A percentile compares a stretch with the other conserved stretches of the same genome.
These are phyloP conservation scores for Globisporangium recalcitrans DNA, from an alignment of 352 stramenopile species.

Conservation along the genomic window DNA sequence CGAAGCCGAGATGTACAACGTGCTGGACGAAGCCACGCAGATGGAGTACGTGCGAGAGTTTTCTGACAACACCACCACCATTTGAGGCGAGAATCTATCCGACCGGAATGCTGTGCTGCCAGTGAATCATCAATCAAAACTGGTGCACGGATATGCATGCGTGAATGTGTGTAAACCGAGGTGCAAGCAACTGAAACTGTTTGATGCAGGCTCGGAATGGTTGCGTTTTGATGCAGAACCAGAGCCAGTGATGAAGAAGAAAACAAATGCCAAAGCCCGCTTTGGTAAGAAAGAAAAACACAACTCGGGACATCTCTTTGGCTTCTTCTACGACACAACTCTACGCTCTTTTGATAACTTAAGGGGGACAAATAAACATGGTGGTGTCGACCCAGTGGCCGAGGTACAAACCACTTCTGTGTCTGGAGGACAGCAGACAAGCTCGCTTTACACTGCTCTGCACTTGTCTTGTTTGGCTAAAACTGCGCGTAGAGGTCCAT, in stretches of 20 bases:
- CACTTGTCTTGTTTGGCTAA: background rate
- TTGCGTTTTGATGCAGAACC: too few species aligned
- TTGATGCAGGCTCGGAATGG: background rate
- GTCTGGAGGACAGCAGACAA: background rate
- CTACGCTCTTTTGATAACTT: slow-evolving; percentile 1
- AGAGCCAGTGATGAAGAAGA: background rate
- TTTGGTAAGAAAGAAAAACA: background rate
- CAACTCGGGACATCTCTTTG: too few species aligned
- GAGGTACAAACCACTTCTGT: background rate
- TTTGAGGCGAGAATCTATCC: background rate
- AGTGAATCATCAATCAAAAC: background rate
- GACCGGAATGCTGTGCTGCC: too few species aligned
- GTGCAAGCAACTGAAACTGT: background rate
- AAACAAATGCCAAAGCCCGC: background rate
- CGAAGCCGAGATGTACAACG: slow-evolving; percentile 63
- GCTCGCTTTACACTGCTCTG: too few species aligned
- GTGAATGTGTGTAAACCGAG: background rate
- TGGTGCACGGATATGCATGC: too few species aligned
- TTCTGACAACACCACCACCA: slow-evolving; percentile 8
- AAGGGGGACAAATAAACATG: background rate
- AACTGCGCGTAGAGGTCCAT: slow-evolving; percentile 14
- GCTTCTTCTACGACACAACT: background rate
- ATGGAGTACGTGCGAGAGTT: slow-evolving; percentile 42
- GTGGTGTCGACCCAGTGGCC: background rate
- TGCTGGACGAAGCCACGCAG: slow-evolving; percentile 41